Evolutionary conservation across 2,329 filamentous ascomycete genomes (phyloP).

Genomic region (Penicillium palitans): DNA sequence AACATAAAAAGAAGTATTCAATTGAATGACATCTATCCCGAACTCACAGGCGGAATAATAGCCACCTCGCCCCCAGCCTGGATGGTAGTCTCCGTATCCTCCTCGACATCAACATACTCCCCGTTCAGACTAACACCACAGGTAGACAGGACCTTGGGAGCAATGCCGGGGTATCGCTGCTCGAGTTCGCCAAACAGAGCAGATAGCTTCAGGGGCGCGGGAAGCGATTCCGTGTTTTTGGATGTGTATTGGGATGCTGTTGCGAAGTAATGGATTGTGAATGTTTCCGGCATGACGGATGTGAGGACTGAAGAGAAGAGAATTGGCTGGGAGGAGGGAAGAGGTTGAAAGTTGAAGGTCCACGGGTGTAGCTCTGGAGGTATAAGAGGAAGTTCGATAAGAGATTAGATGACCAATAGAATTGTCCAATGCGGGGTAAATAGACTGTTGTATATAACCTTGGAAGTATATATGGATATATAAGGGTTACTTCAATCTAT

Average conservation of each 20-base stretch:
- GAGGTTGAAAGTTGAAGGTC: neutral
- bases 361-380: too few relatives aligned
- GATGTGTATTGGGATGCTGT: conserved; percentile 44
- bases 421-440: conserved; percentile 1
- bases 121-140: conserved; percentile 46
- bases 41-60: conserved; percentile 51
- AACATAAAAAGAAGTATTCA: neutral
- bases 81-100: conserved; percentile 32
- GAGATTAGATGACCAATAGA: conserved; percentile 1
- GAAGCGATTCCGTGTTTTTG: conserved; percentile 42
- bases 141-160: conserved; percentile 39
- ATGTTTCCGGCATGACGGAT: conserved; percentile 25
- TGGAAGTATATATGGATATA: too few relatives aligned
- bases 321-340: neutral
- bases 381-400: neutral
- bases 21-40: conserved; percentile 32
- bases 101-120: conserved; percentile 46
- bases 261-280: conserved; percentile 51
- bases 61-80: conserved; percentile 45
- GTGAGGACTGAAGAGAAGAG: neutral
- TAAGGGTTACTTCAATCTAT: too few relatives aligned
- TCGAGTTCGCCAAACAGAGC: conserved; percentile 43
- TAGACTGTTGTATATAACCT: too few relatives aligned
- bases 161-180: conserved; percentile 43
- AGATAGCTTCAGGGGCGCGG: conserved; percentile 43